phyloP scores from a whole-genome alignment of 345 rosid genomes.

The Eutrema heterophyllum region DNA sequence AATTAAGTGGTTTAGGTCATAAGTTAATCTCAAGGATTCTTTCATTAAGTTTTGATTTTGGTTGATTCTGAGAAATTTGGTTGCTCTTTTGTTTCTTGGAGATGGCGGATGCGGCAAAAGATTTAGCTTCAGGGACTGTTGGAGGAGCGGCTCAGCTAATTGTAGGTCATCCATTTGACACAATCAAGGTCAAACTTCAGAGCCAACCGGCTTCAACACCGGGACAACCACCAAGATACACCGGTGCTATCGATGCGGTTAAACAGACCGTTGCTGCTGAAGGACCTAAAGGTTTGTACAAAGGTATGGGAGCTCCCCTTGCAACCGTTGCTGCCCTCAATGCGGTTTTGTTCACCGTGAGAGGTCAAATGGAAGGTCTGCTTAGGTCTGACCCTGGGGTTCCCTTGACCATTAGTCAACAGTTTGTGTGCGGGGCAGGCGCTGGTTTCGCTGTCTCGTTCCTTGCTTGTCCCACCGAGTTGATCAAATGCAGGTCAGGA shows the following conservation, averaged over 20 bases:
- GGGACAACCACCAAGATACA: slow-evolving; percentile 70
- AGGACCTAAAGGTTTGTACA: slow-evolving; percentile 90
- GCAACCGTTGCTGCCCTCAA: slow-evolving; percentile 98
- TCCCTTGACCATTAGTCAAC: slow-evolving; percentile 75
- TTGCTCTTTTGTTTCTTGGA: slow-evolving; percentile 32
- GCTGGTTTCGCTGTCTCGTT: slow-evolving; percentile 96
- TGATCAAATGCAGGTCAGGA: slow-evolving; percentile 90
- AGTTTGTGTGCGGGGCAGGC: slow-evolving; percentile 75
- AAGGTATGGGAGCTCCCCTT: slow-evolving; percentile 99
- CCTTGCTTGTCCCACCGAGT: slow-evolving; percentile 97
- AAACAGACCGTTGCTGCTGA: slow-evolving; percentile 80
- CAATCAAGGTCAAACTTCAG: slow-evolving; percentile 98
- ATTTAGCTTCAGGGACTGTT: slow-evolving; percentile 79
- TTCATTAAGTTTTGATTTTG: neutral
- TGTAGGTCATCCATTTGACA: slow-evolving; percentile 94
- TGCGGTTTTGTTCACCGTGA: slow-evolving; percentile 84
- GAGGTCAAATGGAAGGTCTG: slow-evolving; percentile 90
- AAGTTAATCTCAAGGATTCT: neutral
- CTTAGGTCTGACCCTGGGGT: slow-evolving; percentile 82
- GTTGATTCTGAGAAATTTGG: too few relatives aligned
- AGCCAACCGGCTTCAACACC: slow-evolving; percentile 86
- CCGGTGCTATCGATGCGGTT: slow-evolving; percentile 88
- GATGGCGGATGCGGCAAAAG: slow-evolving; percentile 94
- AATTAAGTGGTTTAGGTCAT: too few relatives aligned
- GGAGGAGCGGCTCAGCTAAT: slow-evolving; percentile 96